phyloP scores from a whole-genome alignment of 2,329 filamentous ascomycete species.

The Aspergillus sp. region DNA sequence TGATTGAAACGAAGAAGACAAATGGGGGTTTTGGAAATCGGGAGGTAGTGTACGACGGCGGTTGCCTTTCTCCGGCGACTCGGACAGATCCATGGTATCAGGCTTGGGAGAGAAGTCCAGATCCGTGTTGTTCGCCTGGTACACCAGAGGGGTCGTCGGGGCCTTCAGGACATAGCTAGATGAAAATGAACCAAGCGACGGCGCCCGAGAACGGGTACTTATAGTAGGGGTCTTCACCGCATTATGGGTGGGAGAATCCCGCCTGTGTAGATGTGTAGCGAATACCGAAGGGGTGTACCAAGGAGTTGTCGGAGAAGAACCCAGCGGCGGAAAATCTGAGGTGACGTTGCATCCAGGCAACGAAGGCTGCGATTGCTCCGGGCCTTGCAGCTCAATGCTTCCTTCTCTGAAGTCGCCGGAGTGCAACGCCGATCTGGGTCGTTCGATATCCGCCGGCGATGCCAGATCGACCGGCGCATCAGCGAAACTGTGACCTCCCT shows the following conservation, averaged over 20 bases:
- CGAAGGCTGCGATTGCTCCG: constrained; percentile 18
- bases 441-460: constrained; percentile 59
- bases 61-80: constrained; percentile 39
- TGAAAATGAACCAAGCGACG: constrained; percentile 61
- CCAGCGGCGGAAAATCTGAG: constrained; percentile 13
- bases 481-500: constrained; percentile 4
- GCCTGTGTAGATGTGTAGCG: constrained; percentile 8
- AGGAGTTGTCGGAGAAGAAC: constrained; percentile 48
- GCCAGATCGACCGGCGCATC: constrained; percentile 36
- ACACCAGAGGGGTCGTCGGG: constrained; percentile 84
- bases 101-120: constrained; percentile 52
- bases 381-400: constrained; percentile 10
- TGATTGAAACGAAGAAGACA: constrained; percentile 28
- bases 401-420: constrained; percentile 53
- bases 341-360: constrained; percentile 10
- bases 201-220: constrained; percentile 37
- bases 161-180: constrained; percentile 76
- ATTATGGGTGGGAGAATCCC: constrained; percentile 10
- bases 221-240: constrained; percentile 7
- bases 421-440: constrained; percentile 66
- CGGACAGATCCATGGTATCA: constrained; percentile 43
- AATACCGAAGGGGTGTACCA: constrained; percentile 39
- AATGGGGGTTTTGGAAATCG: constrained; percentile 43
- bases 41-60: constrained; percentile 67
- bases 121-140: constrained; percentile 78